phyloP scores from a whole-genome alignment of 1,284 basidiomycete genomes.

The Leccinum fuscescens region DNA sequence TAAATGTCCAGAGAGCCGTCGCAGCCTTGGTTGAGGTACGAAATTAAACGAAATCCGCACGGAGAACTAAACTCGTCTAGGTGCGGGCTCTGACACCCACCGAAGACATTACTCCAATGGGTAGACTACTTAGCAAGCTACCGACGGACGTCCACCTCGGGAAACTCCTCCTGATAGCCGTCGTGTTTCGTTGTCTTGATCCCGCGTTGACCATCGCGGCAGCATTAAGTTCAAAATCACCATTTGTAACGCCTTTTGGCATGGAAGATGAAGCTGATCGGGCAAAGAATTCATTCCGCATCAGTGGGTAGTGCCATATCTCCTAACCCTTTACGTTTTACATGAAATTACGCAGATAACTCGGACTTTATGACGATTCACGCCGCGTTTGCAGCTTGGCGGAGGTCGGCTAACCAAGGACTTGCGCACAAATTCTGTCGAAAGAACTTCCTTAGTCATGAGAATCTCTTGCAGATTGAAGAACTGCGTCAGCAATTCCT shows the following conservation, averaged over 20 bases:
- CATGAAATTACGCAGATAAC: slow-evolving; percentile 58
- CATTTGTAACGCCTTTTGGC: slow-evolving; percentile 89
- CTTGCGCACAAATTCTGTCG: slow-evolving; percentile 78
- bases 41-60: neutral
- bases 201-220: slow-evolving; percentile 96
- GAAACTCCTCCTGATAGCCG: slow-evolving; percentile 89
- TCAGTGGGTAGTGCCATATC: slow-evolving; percentile 47
- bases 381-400: slow-evolving; percentile 89
- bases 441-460: slow-evolving; percentile 83
- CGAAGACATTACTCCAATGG: slow-evolving; percentile 96
- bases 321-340: neutral
- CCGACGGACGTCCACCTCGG: slow-evolving; percentile 97
- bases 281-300: slow-evolving; percentile 80
- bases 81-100: slow-evolving; percentile 80
- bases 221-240: slow-evolving; percentile 89
- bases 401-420: slow-evolving; percentile 64
- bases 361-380: slow-evolving; percentile 97
- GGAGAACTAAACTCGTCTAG: slow-evolving; percentile 36
- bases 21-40: slow-evolving; percentile 87
- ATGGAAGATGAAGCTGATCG: slow-evolving; percentile 84
- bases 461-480: slow-evolving; percentile 95
- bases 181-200: slow-evolving; percentile 88
- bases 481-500: slow-evolving; percentile 95
- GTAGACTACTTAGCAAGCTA: slow-evolving; percentile 85
- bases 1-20: slow-evolving; percentile 92